A percentile compares a stretch with the other conserved stretches of the same genome.
Evolutionary conservation across 805 yeast species (phyloP).

Genomic region (Kockiozyma suomiensis): DNA sequence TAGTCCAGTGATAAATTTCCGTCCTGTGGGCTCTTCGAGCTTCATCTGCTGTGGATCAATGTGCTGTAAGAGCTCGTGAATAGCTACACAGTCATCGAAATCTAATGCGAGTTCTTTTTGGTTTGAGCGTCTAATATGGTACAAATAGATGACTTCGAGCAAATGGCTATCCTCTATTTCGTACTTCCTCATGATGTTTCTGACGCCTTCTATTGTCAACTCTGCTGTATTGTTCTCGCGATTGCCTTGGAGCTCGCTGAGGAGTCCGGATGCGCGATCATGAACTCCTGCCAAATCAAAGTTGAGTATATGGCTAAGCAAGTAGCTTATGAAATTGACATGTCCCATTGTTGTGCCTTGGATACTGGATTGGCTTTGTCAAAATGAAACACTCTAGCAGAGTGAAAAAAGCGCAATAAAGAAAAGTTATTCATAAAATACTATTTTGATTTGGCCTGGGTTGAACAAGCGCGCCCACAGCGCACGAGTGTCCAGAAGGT

Average conservation of each 20-base stretch:
- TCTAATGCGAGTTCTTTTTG: not conserved
- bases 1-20: too few species aligned
- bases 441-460: too few species aligned
- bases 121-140: not conserved
- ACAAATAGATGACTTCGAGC: not conserved
- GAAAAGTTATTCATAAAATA: too few species aligned
- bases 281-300: not conserved
- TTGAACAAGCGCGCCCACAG: too few species aligned
- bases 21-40: too few species aligned
- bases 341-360: not conserved
- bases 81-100: slow-evolving; percentile 1
- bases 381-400: too few species aligned
- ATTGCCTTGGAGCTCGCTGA: not conserved
- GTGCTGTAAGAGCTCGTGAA: too few species aligned
- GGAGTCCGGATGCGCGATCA: not conserved
- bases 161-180: not conserved
- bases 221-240: not conserved
- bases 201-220: not conserved
- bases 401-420: too few species aligned
- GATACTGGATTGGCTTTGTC: not conserved
- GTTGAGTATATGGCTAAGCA: slow-evolving; percentile 4
- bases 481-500: too few species aligned
- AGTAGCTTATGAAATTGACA: not conserved
- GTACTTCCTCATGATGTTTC: not conserved
- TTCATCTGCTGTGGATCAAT: too few species aligned